Conservation (phyloP, 805 yeast species). For the Metschnikowia sp. region DNA sequence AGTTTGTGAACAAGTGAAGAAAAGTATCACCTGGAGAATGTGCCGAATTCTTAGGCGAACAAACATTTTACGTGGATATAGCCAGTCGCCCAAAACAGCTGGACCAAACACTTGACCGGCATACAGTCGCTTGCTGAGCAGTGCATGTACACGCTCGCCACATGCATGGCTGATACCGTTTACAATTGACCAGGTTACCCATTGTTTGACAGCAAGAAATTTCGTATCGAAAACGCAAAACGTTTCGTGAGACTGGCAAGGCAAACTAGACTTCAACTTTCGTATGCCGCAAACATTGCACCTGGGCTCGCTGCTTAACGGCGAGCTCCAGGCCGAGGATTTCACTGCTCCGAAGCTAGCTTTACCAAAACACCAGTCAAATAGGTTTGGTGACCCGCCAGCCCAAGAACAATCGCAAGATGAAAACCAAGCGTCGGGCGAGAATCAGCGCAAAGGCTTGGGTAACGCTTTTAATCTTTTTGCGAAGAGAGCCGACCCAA, state of each 20-base stretch:
- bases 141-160: conserved; percentile 3
- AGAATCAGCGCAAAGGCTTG: conserved; percentile 18
- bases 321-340: conserved; percentile 7
- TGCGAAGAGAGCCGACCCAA: conserved; percentile 24
- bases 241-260: background rate
- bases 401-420: conserved; percentile 3
- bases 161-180: conserved; percentile 7
- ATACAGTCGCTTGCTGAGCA: background rate
- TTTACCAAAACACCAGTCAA: conserved; percentile 5
- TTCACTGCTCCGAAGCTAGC: conserved; percentile 5
- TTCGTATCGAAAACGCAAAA: background rate
- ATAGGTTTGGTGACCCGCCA: background rate
- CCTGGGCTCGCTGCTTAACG: conserved; percentile 2
- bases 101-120: too few relatives aligned
- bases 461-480: conserved; percentile 35
- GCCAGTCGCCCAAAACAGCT: too few relatives aligned
- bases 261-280: background rate
- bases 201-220: background rate
- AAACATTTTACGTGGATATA: too few relatives aligned
- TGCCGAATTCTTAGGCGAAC: too few relatives aligned
- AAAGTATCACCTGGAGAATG: too few relatives aligned
- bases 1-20: too few relatives aligned
- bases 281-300: conserved; percentile 2
- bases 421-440: background rate
- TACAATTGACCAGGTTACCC: conserved; percentile 6